Evolutionary conservation across 2,329 filamentous ascomycete species (phyloP).

Genomic region (Rhexocercosporidium sp.): DNA sequence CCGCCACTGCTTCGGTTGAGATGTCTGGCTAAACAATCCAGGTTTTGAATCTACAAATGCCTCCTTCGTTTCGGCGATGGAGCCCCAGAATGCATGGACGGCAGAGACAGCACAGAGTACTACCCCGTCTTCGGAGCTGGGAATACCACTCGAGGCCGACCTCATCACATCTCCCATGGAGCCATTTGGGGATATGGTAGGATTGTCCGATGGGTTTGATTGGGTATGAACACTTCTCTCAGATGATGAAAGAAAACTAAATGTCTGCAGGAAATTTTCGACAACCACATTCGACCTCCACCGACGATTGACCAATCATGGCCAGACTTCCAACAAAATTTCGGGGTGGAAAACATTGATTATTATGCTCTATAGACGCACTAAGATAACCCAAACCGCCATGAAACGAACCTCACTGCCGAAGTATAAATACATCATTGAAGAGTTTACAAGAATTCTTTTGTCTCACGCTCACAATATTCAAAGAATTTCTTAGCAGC

Average conservation of each 20-base stretch:
- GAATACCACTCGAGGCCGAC: slow-evolving; percentile 8
- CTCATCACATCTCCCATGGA: slow-evolving; percentile 14
- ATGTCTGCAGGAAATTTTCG: slow-evolving; percentile 28
- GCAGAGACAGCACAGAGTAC: background rate
- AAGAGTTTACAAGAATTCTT: slow-evolving; percentile 20
- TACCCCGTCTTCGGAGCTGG: background rate
- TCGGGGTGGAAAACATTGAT: slow-evolving; percentile 15
- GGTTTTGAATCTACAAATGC: background rate
- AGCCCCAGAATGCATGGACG: background rate
- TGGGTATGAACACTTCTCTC: slow-evolving; percentile 22
- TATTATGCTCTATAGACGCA: slow-evolving; percentile 18
- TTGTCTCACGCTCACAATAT: slow-evolving; percentile 43
- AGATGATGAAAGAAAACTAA: background rate
- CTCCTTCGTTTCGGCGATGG: background rate
- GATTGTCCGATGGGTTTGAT: slow-evolving; percentile 32
- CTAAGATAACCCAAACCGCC: background rate
- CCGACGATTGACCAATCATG: slow-evolving; percentile 20
- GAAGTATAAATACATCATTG: background rate
- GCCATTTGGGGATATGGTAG: slow-evolving; percentile 27
- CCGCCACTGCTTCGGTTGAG: background rate
- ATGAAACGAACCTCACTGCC: background rate
- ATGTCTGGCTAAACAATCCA: background rate
- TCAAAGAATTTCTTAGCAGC: slow-evolving; percentile 43
- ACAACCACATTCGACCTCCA: slow-evolving; percentile 27
- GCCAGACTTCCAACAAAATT: slow-evolving; percentile 20